Conservation (phyloP, 2,329 filamentous ascomycete genomes). For the Talaromyces pinophilus region DNA sequence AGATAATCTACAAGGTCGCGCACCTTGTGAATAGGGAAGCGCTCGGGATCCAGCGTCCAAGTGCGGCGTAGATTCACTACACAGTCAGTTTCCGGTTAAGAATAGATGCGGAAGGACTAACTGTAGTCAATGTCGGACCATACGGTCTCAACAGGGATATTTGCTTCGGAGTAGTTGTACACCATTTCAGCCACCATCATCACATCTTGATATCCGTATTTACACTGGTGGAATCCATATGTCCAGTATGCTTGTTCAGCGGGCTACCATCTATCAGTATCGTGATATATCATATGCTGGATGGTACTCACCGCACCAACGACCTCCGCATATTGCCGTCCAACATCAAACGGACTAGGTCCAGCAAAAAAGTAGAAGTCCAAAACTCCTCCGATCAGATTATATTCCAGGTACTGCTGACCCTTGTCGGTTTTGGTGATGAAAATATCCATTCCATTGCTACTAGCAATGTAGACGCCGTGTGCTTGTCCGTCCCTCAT, state of each 20-base stretch:
- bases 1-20: slow-evolving; percentile 67
- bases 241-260: slow-evolving; percentile 81
- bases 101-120: slow-evolving; percentile 24
- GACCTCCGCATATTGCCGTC: slow-evolving; percentile 61
- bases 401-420: slow-evolving; percentile 74
- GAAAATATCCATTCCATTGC: slow-evolving; percentile 75
- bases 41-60: slow-evolving; percentile 44
- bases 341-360: slow-evolving; percentile 59
- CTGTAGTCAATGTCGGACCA: slow-evolving; percentile 51
- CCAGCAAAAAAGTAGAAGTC: slow-evolving; percentile 70
- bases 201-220: slow-evolving; percentile 62
- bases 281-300: too few species aligned
- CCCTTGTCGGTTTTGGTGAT: slow-evolving; percentile 63
- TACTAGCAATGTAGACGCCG: slow-evolving; percentile 70
- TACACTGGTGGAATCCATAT: slow-evolving; percentile 66
- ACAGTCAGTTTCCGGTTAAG: not conserved
- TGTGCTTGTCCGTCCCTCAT: slow-evolving; percentile 62
- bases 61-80: slow-evolving; percentile 32
- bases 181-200: slow-evolving; percentile 47
- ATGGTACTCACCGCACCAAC: slow-evolving; percentile 37
- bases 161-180: slow-evolving; percentile 45
- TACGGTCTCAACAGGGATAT: slow-evolving; percentile 48
- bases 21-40: slow-evolving; percentile 52
- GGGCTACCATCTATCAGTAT: slow-evolving; percentile 42
- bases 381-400: slow-evolving; percentile 72